A percentile compares a stretch with the other conserved stretches of the same genome.
phyloP scores from a whole-genome alignment of 441 rosid genomes.

The Populus hybrid region DNA sequence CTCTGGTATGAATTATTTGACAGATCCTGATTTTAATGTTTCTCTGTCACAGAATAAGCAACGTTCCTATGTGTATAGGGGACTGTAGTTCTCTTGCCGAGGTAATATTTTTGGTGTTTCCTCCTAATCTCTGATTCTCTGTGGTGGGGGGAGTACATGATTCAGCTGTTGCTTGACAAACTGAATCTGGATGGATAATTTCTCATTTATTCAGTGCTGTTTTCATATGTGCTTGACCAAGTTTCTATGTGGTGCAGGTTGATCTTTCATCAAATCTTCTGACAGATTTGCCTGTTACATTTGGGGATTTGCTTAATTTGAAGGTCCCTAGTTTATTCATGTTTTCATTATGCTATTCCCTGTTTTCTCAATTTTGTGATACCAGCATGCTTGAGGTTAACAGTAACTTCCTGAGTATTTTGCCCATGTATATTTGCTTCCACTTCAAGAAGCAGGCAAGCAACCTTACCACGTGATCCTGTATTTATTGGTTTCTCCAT shows the following conservation, averaged over 20 bases:
- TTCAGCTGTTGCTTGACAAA: neutral
- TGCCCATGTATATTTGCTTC: neutral
- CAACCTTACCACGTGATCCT: neutral
- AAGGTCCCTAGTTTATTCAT: slow-evolving; percentile 48
- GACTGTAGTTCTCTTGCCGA: slow-evolving; percentile 63
- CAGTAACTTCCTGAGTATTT: neutral
- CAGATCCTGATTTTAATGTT: slow-evolving; percentile 5
- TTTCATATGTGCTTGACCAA: slow-evolving; percentile 13
- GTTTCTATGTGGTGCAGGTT: slow-evolving; percentile 44
- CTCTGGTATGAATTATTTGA: neutral
- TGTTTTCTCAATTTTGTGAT: neutral
- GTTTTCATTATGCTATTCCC: neutral
- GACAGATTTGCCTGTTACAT: slow-evolving; percentile 36
- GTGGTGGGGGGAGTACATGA: neutral
- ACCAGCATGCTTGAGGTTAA: neutral
- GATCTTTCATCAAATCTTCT: slow-evolving; percentile 85
- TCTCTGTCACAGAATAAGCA: slow-evolving; percentile 48
- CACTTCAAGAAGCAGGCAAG: neutral
- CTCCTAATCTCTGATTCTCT: neutral
- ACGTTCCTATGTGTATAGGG: slow-evolving; percentile 49
- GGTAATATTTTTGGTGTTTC: slow-evolving; percentile 33
- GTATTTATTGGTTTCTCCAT: neutral
- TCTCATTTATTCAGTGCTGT: neutral
- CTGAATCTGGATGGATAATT: neutral
- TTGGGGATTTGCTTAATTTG: slow-evolving; percentile 52